Conservation (phyloP, 352 stramenopile species). For the Pythium aquatile region DNA sequence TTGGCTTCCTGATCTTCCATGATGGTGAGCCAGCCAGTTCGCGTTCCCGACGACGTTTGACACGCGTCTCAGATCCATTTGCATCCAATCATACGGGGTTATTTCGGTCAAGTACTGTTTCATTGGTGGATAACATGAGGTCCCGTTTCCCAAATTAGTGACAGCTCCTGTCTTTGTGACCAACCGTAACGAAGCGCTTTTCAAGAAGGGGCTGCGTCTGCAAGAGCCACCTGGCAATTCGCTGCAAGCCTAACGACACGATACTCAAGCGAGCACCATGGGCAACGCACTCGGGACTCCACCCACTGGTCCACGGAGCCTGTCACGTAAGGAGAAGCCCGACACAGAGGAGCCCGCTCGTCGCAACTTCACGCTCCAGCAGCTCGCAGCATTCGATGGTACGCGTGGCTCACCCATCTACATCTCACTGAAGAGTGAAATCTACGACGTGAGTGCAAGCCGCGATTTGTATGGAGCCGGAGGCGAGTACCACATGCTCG, state of each 20-base stretch:
- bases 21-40: not conserved
- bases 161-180: conserved; percentile 21
- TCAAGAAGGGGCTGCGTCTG: not conserved
- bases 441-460: conserved; percentile 93
- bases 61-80: conserved; percentile 12
- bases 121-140: conserved; percentile 5
- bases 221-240: too few relatives aligned
- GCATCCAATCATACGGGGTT: not conserved
- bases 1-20: not conserved
- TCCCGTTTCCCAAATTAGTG: conserved; percentile 19
- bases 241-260: not conserved
- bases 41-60: not conserved
- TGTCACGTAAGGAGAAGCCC: conserved; percentile 8
- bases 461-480: conserved; percentile 88
- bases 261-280: conserved; percentile 11
- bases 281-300: conserved; percentile 30
- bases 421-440: conserved; percentile 87
- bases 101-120: not conserved
- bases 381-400: conserved; percentile 87
- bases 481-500: conserved; percentile 86
- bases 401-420: conserved; percentile 84
- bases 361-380: conserved; percentile 68
- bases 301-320: conserved; percentile 15
- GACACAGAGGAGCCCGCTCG: conserved; percentile 17
- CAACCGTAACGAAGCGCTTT: not conserved